Evolutionary conservation across 148 eudicot genomes (phyloP), one percentile per base, ranked within the genome.

Genomic region (Cornus kousa): DNA sequence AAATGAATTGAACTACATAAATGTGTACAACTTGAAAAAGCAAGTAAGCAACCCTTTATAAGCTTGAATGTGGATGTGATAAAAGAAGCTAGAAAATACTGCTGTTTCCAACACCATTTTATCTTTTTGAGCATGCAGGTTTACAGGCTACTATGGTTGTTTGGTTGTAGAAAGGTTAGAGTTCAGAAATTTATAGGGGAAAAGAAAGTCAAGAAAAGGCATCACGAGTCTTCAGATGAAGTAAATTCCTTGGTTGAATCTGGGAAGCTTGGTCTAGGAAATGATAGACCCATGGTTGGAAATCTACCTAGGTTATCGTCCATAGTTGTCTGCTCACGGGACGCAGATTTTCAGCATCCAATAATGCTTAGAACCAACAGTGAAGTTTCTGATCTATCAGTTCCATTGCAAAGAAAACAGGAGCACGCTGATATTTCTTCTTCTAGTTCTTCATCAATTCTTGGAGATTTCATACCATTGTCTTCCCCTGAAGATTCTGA

Each of bases 401-500:
- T 76, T 71, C 62, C 84, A 53, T 53, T 39, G 62, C 35, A 32
- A 64, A 81, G 39, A 23, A 72, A 62, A 24, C 17, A 64, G 40
- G 76, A 72, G 53, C 14, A 53, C 31, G 39, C 5, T 14, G 70
- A 46, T 77, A 37, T 76, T 68, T 76, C 77, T 71, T 64, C 80
- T 33, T 13, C 46, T 8, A 55, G 60, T 53, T 6, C 77, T 77
- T 72, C 80, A 55, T 37, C 50, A 50, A 57, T 3, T 28, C 71
- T 76, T 65, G 67, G 67, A 9, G 80, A 72, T 53, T 81, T n/a
- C 73, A 81, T 77, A 77, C 80, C 74, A 8, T 71, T 81, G 77
- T 68, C 68, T 11, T 75, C 83, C 32, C 74, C 64, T 35, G 80
- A 77, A 11, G n/a, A 55, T 67, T 59, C 67, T 32, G 77, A 77